Evolutionary conservation across 2,329 filamentous ascomycete species (phyloP), one percentile per base, ranked within the genome.

Genomic region (Dothideomycetidae sp.): DNA sequence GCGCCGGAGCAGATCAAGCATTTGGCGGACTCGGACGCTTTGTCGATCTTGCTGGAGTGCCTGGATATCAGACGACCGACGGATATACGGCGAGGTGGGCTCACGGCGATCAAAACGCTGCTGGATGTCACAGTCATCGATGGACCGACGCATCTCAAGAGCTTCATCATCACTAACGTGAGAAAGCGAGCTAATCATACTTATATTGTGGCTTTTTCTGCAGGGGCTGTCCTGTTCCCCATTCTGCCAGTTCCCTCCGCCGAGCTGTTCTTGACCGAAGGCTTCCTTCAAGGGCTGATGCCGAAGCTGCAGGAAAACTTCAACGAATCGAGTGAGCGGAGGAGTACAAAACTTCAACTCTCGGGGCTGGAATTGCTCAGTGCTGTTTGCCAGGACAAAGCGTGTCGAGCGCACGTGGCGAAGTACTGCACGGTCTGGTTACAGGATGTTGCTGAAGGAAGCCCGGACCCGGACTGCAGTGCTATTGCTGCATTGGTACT

Each of bases 391-490:
- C 81, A 93, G 58, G 81, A 92, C 53, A 70, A 75, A 32, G 64
- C 73, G 5, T 96, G 86, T 51, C 75, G 90, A 14, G 81, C 86
- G 46, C 80, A 81, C 5, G 81, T 96, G 42, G 72, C 75, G 47
- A 85, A 85, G 55, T 77, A 93, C 53, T 93, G 88, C 56, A 67
- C 73, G 19, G 75, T 82, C 39, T 96, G 88, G 84, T 67, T 98
- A 23, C 80, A 86, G 52, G 79, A 88, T 49, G 73, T 92, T 37
- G 73, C 92, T 37, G 77, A 78, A 46, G 77, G 82, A 51, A 75
- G 79, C 42, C 72, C 72, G 19, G 73, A 78, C 41, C 51, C 61
- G 62, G 40, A 59, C 51, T 47, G 69, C 68, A 48, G 70, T 61
- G 44, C 70, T 64, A 50, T 66, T 5, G 62, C 64, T 10, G 60